Evolutionary conservation across 78 protist genomes (phyloP).

Genomic region (Polysphondylium violaceum): DNA sequence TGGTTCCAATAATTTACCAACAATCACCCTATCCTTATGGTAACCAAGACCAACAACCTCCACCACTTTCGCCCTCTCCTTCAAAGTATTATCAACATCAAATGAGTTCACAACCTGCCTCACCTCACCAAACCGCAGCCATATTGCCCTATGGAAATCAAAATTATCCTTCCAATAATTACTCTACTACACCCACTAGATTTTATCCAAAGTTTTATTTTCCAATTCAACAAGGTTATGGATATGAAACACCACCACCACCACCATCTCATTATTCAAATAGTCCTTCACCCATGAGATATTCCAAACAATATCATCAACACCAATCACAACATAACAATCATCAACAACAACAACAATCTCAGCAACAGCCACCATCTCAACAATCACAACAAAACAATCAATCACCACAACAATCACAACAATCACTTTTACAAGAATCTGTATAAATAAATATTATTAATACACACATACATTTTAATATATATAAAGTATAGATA

Average conservation of each 20-base stretch:
- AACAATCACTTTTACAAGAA: too few species aligned
- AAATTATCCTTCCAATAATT: not conserved
- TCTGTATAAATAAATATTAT: too few species aligned
- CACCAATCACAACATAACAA: not conserved
- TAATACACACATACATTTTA: too few species aligned
- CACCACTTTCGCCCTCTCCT: not conserved
- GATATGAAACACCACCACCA: not conserved
- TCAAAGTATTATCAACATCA: not conserved
- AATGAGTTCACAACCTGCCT: not conserved
- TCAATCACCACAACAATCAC: too few species aligned
- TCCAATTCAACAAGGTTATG: not conserved
- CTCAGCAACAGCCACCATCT: not conserved
- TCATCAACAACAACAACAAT: not conserved
- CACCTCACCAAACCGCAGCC: not conserved
- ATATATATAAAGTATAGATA: too few species aligned
- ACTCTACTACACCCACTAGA: not conserved
- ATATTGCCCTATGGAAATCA: not conserved
- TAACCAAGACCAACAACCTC: too few species aligned
- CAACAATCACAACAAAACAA: slow-evolving; percentile 30
- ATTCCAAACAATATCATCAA: too few species aligned
- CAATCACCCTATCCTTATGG: not conserved
- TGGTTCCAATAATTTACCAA: slow-evolving; percentile 64
- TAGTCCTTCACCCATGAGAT: not conserved
- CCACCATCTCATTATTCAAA: not conserved
- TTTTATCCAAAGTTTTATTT: not conserved